Conservation (phyloP, 176 grass and related monocot species). For the Poa pratensis region DNA sequence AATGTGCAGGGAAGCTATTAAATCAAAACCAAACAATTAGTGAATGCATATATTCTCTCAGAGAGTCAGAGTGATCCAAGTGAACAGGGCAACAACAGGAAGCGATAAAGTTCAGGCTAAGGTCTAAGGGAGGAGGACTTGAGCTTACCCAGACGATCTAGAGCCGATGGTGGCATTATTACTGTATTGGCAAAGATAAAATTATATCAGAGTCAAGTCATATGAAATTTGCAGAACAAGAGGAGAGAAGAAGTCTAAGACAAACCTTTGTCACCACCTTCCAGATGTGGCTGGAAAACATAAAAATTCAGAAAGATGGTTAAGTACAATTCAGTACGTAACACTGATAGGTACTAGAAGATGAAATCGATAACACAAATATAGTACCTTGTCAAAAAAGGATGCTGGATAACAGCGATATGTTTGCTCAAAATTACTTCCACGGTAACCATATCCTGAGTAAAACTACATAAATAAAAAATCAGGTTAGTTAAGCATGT, state of each 20-base stretch:
- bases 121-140: not conserved
- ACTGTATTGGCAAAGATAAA: constrained; percentile 56
- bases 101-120: not conserved
- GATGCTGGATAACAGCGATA: constrained; percentile 82
- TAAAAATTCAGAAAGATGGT: constrained; percentile 30
- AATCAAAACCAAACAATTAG: constrained; percentile 37
- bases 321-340: constrained; percentile 38
- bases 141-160: constrained; percentile 83
- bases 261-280: constrained; percentile 84
- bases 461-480: constrained; percentile 59
- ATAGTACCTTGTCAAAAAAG: constrained; percentile 84
- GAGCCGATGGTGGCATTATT: constrained; percentile 89
- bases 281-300: constrained; percentile 76
- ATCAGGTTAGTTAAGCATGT: constrained; percentile 17
- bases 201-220: constrained; percentile 23
- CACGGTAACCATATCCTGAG: constrained; percentile 52
- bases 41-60: not conserved
- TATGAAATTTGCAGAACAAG: constrained; percentile 13
- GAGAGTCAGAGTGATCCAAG: constrained; percentile 23
- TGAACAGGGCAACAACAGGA: constrained; percentile 12
- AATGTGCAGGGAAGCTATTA: constrained; percentile 78
- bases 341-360: constrained; percentile 11
- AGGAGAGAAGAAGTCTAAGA: not conserved
- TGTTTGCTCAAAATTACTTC: constrained; percentile 72
- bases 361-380: constrained; percentile 26